Evolutionary conservation across 768 basidiomycete species (phyloP).

Genomic region (Clitopilus passeckerianus): DNA sequence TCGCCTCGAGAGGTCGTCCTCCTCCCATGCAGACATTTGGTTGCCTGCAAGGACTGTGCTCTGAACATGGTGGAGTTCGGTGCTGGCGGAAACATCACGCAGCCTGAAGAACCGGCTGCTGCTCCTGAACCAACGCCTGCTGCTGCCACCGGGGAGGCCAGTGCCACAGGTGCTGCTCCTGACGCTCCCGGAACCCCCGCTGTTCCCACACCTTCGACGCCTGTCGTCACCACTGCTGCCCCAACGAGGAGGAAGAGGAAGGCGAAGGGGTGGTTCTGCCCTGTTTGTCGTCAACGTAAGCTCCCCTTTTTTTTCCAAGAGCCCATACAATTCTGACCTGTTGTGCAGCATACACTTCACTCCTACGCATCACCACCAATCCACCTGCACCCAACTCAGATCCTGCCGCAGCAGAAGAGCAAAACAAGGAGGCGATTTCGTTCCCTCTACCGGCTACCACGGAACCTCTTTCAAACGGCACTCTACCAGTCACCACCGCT

Average conservation of each 20-base stretch:
- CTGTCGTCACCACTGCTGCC: constrained; percentile 19
- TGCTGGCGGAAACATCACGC: constrained; percentile 83
- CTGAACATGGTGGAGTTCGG: constrained; percentile 98
- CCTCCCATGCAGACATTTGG: constrained; percentile 88
- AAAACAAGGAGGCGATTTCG: constrained; percentile 8
- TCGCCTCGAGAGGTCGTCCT: constrained; percentile 89
- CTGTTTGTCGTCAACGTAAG: constrained; percentile 92
- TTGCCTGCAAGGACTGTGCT: constrained; percentile 94
- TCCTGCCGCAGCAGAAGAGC: constrained; percentile 16
- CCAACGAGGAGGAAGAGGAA: constrained; percentile 77
- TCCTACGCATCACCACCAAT: constrained; percentile 74
- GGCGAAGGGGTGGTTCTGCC: constrained; percentile 97
- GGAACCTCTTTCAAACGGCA: constrained; percentile 2
- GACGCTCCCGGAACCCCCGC: constrained; percentile 23
- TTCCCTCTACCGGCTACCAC: not conserved
- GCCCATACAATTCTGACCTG: not conserved
- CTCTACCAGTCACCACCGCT: not conserved
- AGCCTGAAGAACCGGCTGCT: constrained; percentile 37
- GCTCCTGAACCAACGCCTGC: constrained; percentile 17
- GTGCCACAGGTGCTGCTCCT: constrained; percentile 16
- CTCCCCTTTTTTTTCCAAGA: constrained; percentile 12
- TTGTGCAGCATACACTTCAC: constrained; percentile 75
- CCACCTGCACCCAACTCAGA: constrained; percentile 33
- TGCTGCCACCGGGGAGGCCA: constrained; percentile 17
- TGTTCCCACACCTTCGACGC: constrained; percentile 18